Conservation (phyloP, 139 green algal species). For the Mesotaenium endlicherianum region DNA sequence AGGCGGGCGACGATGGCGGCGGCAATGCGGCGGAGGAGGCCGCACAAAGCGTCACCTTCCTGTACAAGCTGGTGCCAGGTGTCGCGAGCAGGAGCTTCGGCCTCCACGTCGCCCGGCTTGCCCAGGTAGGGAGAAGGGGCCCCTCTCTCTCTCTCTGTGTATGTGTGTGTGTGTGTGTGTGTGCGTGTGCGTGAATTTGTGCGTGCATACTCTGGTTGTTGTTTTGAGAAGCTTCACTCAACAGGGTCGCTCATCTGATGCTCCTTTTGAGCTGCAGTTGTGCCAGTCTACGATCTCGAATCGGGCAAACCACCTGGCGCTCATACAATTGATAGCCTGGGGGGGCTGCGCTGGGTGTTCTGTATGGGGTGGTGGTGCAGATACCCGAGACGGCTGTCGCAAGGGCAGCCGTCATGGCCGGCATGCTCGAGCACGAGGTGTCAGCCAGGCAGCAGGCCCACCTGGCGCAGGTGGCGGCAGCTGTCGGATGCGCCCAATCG, state of each 20-base stretch:
- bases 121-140: constrained; percentile 62
- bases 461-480: too few relatives aligned
- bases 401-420: constrained; percentile 9
- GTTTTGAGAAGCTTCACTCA: too few relatives aligned
- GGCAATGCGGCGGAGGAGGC: not conserved
- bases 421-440: constrained; percentile 15
- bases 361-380: too few relatives aligned
- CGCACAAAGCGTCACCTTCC: constrained; percentile 68
- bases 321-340: not conserved
- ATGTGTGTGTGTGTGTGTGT: not conserved
- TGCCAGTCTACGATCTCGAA: not conserved
- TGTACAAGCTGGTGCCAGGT: constrained; percentile 77
- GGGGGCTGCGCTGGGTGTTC: too few relatives aligned
- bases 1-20: too few relatives aligned
- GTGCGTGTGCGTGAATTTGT: not conserved
- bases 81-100: constrained; percentile 78
- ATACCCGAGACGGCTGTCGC: constrained; percentile 2
- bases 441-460: too few relatives aligned
- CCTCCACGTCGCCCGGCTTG: constrained; percentile 84
- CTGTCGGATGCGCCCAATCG: too few relatives aligned
- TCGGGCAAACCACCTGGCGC: not conserved
- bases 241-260: not conserved
- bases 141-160: constrained; percentile 3
- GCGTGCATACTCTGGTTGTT: not conserved
- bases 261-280: not conserved